Percentiles rank a stretch among this genome's conserved stretches.
Conservation (phyloP, 345 rosid species). For the Sonneratia alba region DNA sequence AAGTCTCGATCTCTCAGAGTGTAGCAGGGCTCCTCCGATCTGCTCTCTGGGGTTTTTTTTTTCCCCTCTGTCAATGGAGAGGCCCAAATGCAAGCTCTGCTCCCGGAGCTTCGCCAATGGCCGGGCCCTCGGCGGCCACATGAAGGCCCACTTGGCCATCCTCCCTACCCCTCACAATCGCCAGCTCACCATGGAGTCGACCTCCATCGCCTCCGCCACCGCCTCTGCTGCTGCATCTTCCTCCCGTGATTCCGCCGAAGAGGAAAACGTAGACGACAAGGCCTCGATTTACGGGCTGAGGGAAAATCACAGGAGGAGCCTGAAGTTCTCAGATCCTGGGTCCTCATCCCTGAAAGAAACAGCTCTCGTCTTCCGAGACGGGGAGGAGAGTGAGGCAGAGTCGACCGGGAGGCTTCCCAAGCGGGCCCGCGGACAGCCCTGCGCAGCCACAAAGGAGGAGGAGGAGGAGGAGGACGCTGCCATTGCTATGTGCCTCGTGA, state of each 20-base stretch:
- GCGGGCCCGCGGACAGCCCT: background rate
- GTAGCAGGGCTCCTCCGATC: background rate
- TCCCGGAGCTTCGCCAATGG: constrained; percentile 65
- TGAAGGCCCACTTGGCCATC: constrained; percentile 76
- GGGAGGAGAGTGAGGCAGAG: constrained; percentile 75
- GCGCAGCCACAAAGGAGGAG: background rate
- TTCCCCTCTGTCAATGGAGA: constrained; percentile 38
- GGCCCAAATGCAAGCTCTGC: constrained; percentile 76
- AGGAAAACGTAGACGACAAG: constrained; percentile 10
- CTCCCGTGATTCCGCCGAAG: constrained; percentile 29
- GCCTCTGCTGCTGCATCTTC: constrained; percentile 37
- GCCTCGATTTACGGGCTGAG: constrained; percentile 9
- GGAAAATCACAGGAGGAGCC: constrained; percentile 18
- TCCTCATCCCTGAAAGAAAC: constrained; percentile 39
- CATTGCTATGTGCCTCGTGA: constrained; percentile 81
- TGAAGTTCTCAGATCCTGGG: constrained; percentile 62
- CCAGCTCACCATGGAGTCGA: constrained; percentile 23
- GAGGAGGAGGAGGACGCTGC: background rate
- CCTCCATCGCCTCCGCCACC: constrained; percentile 19
- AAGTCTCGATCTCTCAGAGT: no score
- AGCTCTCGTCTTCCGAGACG: constrained; percentile 23
- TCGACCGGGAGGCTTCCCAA: background rate
- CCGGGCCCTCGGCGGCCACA: constrained; percentile 91
- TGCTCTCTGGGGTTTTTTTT: no score
- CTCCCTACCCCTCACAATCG: constrained; percentile 25